Conservation (phyloP, 2,329 filamentous ascomycete species). For the Pyricularia grisea region DNA sequence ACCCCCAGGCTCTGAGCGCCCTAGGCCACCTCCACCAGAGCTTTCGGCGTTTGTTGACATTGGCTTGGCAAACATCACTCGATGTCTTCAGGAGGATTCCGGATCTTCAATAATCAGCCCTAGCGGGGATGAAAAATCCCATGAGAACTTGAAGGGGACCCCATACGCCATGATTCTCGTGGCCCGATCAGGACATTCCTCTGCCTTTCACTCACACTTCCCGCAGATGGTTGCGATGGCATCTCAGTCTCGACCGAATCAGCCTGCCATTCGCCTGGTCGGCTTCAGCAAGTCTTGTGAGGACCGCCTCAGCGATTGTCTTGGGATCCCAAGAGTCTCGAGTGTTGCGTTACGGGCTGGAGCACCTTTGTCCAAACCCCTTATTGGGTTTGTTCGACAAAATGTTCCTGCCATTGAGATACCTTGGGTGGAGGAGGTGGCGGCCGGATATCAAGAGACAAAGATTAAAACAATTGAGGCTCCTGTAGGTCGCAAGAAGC, state of each 20-base stretch:
- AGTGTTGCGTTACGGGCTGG: conserved; percentile 49
- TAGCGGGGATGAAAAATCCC: neutral
- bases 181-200: conserved; percentile 44
- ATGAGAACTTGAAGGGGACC: neutral
- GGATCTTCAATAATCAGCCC: neutral
- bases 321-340: conserved; percentile 56
- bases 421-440: conserved; percentile 44
- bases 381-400: conserved; percentile 46
- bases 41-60: conserved; percentile 50
- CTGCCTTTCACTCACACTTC: conserved; percentile 49
- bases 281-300: conserved; percentile 53
- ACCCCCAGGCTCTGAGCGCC: conserved; percentile 2
- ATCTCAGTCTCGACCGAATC: conserved; percentile 28
- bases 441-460: conserved; percentile 27
- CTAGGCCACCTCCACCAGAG: conserved; percentile 33
- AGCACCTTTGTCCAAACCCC: conserved; percentile 45
- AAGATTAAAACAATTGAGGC: conserved; percentile 37
- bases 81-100: conserved; percentile 39
- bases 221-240: conserved; percentile 37
- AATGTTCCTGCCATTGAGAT: conserved; percentile 42
- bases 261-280: conserved; percentile 44
- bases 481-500: conserved; percentile 26
- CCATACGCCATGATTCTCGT: conserved; percentile 48
- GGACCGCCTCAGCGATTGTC: conserved; percentile 41
- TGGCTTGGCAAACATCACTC: conserved; percentile 55